These are phyloP conservation scores for Ilex paraguariensis DNA, from an alignment of 305 asterid genomes.

Conservation along the genomic window DNA sequence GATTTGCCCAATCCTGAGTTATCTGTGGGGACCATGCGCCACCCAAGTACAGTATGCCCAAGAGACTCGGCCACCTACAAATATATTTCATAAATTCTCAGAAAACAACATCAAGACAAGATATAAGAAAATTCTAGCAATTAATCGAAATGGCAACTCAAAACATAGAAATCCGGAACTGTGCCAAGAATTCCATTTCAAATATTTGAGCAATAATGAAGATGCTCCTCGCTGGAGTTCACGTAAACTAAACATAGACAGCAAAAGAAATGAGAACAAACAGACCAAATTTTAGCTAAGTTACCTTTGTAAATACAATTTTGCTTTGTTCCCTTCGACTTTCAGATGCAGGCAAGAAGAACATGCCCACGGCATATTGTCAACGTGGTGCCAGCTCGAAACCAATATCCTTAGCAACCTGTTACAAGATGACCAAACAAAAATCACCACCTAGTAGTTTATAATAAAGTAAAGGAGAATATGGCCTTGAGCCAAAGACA, in stretches of 20 bases:
- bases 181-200: no score
- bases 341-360: slow-evolving; percentile 92
- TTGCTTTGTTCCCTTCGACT: slow-evolving; percentile 90
- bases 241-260: neutral
- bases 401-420: slow-evolving; percentile 75
- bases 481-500: neutral
- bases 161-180: no score
- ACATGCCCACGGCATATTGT: slow-evolving; percentile 97
- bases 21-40: slow-evolving; percentile 90
- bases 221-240: neutral
- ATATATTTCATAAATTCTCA: neutral
- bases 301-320: slow-evolving; percentile 82
- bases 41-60: slow-evolving; percentile 95
- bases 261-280: neutral
- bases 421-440: slow-evolving; percentile 12
- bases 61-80: slow-evolving; percentile 95
- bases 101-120: slow-evolving; percentile 9
- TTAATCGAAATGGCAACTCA: neutral
- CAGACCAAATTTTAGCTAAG: slow-evolving; percentile 4
- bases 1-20: slow-evolving; percentile 89
- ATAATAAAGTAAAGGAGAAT: neutral
- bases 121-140: neutral
- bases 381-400: slow-evolving; percentile 91
- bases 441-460: slow-evolving; percentile 6
- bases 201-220: no score